These are phyloP conservation scores for Escallonia rubra DNA, from an alignment of 129 eudicot genomes.

Conservation along the genomic window DNA sequence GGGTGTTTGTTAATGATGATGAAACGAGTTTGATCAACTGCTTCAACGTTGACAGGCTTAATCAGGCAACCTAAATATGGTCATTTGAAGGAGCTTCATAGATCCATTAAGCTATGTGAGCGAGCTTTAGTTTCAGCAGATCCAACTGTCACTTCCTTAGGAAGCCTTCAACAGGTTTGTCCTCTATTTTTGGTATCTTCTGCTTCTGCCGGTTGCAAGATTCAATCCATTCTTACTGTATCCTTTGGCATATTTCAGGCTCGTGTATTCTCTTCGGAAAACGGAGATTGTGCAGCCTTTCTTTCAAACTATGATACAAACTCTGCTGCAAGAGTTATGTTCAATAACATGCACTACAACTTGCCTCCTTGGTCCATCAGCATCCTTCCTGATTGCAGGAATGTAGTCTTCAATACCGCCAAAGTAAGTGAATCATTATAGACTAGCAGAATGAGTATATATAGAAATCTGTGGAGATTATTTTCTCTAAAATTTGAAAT, in stretches of 20 bases:
- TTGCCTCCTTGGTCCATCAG: slow-evolving; percentile 95
- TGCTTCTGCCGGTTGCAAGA: not conserved
- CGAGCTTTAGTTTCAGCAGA: slow-evolving; percentile 69
- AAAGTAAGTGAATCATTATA: slow-evolving; percentile 48
- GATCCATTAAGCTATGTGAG: slow-evolving; percentile 75
- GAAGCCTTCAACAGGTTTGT: slow-evolving; percentile 72
- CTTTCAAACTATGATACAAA: slow-evolving; percentile 65
- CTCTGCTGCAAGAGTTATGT: slow-evolving; percentile 55
- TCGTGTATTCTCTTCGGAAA: slow-evolving; percentile 54
- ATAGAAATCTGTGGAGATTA: not conserved
- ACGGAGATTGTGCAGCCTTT: slow-evolving; percentile 93
- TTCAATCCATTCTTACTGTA: slow-evolving; percentile 8
- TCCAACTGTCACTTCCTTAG: slow-evolving; percentile 62
- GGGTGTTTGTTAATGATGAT: not conserved
- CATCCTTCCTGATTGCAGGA: slow-evolving; percentile 86
- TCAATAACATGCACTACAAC: slow-evolving; percentile 69
- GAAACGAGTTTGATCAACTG: not conserved
- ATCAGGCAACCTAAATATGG: slow-evolving; percentile 84
- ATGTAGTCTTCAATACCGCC: slow-evolving; percentile 80
- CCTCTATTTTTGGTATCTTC: slow-evolving; percentile 4
- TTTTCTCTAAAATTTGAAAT: too few species aligned
- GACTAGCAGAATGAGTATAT: not conserved
- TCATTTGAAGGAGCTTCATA: slow-evolving; percentile 82
- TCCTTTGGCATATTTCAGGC: slow-evolving; percentile 51
- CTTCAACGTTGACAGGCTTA: slow-evolving; percentile 50